phyloP scores from a whole-genome alignment of 257 asterid species.

The Salvia splendens region DNA sequence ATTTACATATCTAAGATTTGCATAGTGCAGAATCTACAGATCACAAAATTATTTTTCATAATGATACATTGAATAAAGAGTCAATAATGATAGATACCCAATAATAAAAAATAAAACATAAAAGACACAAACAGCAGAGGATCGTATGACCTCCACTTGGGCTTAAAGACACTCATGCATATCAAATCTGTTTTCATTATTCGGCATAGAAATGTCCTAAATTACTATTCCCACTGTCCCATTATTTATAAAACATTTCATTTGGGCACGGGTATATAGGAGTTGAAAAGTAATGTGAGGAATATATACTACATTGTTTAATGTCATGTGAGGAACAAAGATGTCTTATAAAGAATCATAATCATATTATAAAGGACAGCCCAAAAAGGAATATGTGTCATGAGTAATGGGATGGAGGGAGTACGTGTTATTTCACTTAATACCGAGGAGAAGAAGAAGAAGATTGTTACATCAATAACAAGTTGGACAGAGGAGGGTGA shows the following conservation, averaged over 20 bases:
- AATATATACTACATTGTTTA: too few species aligned
- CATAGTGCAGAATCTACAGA: neutral
- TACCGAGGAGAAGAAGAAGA: neutral
- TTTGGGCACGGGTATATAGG: too few species aligned
- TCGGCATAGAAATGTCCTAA: neutral
- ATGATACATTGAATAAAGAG: neutral
- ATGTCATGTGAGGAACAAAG: too few species aligned
- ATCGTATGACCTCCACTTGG: neutral
- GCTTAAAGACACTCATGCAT: neutral
- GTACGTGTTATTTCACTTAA: neutral
- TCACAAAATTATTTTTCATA: neutral
- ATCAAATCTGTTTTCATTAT: neutral
- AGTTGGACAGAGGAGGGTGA: neutral
- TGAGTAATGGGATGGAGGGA: too few species aligned
- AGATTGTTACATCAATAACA: neutral
- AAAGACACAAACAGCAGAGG: too few species aligned
- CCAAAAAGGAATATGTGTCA: too few species aligned
- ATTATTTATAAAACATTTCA: too few species aligned
- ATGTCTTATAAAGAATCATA: too few species aligned
- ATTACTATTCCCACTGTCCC: neutral
- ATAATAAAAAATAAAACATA: too few species aligned
- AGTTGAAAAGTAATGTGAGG: too few species aligned
- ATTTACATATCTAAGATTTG: conserved; percentile 11
- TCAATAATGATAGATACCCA: too few species aligned
- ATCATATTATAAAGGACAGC: too few species aligned